Evolutionary conservation across 164 flowering plant species (phyloP).

Genomic region (Tinospora cordifolia): DNA sequence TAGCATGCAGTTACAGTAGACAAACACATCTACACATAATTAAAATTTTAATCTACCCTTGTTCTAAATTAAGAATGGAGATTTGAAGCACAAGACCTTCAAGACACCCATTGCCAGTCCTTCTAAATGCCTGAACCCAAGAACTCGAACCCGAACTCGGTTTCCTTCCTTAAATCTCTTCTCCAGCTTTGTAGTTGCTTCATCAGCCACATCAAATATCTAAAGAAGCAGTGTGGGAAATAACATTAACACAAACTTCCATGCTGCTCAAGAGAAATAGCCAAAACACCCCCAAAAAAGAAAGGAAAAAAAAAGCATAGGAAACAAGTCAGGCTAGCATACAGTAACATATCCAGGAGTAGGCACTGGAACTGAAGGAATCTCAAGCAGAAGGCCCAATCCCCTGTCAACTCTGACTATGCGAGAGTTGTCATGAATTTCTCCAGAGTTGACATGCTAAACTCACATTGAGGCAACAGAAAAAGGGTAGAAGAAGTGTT

Average conservation of each 20-base stretch:
- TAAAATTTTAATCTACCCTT: background rate
- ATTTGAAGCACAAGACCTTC: constrained; percentile 46
- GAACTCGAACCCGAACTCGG: constrained; percentile 63
- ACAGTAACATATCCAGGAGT: constrained; percentile 80
- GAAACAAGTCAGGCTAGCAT: constrained; percentile 22
- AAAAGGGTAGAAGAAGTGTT: background rate
- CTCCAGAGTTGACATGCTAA: constrained; percentile 73
- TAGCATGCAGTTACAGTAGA: too few relatives aligned
- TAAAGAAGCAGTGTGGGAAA: constrained; percentile 13
- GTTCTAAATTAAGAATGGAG: background rate
- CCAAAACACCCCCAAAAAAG: background rate
- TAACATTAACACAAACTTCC: background rate
- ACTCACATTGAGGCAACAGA: constrained; percentile 3
- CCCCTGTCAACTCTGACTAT: constrained; percentile 86
- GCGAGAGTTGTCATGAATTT: constrained; percentile 65
- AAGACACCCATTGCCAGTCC: constrained; percentile 73
- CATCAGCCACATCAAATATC: constrained; percentile 71
- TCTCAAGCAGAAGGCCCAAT: constrained; percentile 73
- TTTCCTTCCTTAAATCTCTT: constrained; percentile 70
- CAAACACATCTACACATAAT: background rate
- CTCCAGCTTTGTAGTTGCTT: constrained; percentile 51
- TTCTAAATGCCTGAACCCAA: constrained; percentile 74
- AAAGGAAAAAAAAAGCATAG: constrained; percentile 5
- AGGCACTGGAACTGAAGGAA: constrained; percentile 59
- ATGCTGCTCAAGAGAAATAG: background rate